Percentiles rank a stretch among this genome's conserved stretches.
Conservation (phyloP, 345 rosid species). For the Trapa bicornis region DNA sequence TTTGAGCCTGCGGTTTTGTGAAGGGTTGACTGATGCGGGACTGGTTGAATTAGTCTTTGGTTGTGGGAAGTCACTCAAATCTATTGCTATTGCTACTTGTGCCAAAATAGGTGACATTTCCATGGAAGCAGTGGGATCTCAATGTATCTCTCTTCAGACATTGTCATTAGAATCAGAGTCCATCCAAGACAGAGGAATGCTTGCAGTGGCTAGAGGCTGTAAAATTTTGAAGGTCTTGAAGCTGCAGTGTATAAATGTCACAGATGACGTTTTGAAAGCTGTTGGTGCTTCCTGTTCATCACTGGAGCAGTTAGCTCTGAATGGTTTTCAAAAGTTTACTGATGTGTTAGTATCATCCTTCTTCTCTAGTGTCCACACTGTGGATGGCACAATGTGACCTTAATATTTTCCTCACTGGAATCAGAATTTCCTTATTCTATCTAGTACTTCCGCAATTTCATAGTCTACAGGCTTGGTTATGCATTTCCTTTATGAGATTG, state of each 20-base stretch:
- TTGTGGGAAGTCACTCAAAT: conserved; percentile 56
- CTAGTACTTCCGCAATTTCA: background rate
- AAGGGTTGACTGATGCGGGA: conserved; percentile 71
- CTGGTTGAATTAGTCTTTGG: conserved; percentile 49
- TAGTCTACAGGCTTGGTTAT: background rate
- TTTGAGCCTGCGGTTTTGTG: conserved; percentile 76
- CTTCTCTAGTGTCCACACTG: conserved; percentile 6
- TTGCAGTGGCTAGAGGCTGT: conserved; percentile 71
- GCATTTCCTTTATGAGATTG: background rate
- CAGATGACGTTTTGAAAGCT: conserved; percentile 56
- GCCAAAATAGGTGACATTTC: conserved; percentile 63
- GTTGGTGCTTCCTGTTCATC: conserved; percentile 52
- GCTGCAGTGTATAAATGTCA: conserved; percentile 63
- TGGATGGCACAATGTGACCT: background rate
- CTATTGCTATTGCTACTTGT: conserved; percentile 78
- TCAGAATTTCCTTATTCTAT: background rate
- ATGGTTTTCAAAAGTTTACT: conserved; percentile 66
- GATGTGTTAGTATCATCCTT: conserved; percentile 44
- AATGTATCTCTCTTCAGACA: conserved; percentile 52
- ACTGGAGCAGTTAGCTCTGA: conserved; percentile 61
- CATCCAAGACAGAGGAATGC: conserved; percentile 55
- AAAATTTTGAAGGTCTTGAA: conserved; percentile 50
- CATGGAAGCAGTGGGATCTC: conserved; percentile 57
- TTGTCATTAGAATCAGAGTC: conserved; percentile 73
- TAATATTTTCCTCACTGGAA: background rate